Conservation (phyloP, 108 stramenopile species). For the Aurantiochytrium sp. region DNA sequence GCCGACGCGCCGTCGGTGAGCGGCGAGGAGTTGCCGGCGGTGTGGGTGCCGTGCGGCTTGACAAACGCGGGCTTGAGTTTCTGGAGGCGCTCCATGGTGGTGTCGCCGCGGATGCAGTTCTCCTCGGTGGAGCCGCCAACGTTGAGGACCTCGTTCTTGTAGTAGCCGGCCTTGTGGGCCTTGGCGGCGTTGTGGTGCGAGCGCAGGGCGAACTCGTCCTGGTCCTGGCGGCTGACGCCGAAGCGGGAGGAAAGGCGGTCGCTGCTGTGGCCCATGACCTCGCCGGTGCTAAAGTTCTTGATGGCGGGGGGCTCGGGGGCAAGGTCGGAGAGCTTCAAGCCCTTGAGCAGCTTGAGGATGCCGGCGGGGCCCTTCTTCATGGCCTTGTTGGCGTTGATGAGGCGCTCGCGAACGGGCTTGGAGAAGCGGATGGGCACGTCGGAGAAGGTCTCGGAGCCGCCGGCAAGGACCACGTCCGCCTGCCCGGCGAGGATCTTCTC, state of each 20-base stretch:
- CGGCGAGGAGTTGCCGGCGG: conserved; percentile 92
- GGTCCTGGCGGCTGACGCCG: conserved; percentile 82
- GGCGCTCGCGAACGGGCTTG: conserved; percentile 70
- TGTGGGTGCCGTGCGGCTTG: conserved; percentile 92
- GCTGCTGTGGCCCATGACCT: conserved; percentile 95
- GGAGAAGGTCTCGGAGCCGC: conserved; percentile 88
- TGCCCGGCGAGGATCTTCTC: conserved; percentile 86
- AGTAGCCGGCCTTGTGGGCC: conserved; percentile 86
- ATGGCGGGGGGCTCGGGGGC: conserved; percentile 92
- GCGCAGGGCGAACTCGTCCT: conserved; percentile 89
- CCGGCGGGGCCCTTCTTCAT: conserved; percentile 86
- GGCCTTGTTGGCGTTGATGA: conserved; percentile 83
- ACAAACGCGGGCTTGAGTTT: conserved; percentile 95
- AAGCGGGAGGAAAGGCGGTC: conserved; percentile 91
- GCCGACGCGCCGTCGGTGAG: conserved; percentile 96
- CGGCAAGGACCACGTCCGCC: conserved; percentile 84
- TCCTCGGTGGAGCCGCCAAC: conserved; percentile 75
- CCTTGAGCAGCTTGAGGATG: conserved; percentile 74
- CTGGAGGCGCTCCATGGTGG: conserved; percentile 78
- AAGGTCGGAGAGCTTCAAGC: conserved; percentile 80
- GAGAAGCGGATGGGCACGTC: conserved; percentile 93
- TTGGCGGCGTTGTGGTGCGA: conserved; percentile 78
- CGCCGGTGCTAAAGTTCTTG: conserved; percentile 96
- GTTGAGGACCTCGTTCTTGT: conserved; percentile 81
- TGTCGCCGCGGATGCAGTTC: conserved; percentile 92